phyloP scores from a whole-genome alignment of 2,329 filamentous ascomycete genomes.

The Colletotrichum cereale region DNA sequence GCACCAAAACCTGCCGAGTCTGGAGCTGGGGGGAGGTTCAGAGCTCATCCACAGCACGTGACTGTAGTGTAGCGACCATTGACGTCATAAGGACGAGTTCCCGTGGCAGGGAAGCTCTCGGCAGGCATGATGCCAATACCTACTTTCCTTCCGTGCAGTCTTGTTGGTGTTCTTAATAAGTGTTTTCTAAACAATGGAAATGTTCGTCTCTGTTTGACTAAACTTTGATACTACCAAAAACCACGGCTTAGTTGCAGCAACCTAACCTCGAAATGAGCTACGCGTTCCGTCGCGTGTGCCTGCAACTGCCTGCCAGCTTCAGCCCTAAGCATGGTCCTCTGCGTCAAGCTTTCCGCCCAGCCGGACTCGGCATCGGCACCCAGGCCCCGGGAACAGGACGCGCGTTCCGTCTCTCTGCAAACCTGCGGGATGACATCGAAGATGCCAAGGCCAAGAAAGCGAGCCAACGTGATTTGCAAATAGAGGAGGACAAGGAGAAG shows the following conservation, averaged over 20 bases:
- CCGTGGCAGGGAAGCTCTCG: not conserved
- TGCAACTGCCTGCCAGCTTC: constrained; percentile 38
- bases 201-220: not conserved
- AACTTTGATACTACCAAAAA: not conserved
- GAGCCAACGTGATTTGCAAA: constrained; percentile 39
- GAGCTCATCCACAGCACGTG: constrained; percentile 23
- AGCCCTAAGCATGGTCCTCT: constrained; percentile 29
- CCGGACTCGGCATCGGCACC: constrained; percentile 32
- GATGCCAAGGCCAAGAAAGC: constrained; percentile 47
- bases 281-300: constrained; percentile 41
- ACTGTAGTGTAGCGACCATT: not conserved
- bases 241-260: not conserved
- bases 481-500: constrained; percentile 47
- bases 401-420: constrained; percentile 17
- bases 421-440: constrained; percentile 1
- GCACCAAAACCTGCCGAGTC: constrained; percentile 7
- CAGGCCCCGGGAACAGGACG: not conserved
- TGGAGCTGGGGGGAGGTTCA: not conserved
- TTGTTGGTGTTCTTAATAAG: not conserved
- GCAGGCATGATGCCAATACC: not conserved
- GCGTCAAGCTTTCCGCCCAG: constrained; percentile 39
- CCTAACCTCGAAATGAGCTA: constrained; percentile 39
- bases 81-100: constrained; percentile 21
- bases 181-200: not conserved
- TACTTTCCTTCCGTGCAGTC: not conserved